Evolutionary conservation across 345 rosid genomes (phyloP).

Genomic region (Pugionium cornutum): DNA sequence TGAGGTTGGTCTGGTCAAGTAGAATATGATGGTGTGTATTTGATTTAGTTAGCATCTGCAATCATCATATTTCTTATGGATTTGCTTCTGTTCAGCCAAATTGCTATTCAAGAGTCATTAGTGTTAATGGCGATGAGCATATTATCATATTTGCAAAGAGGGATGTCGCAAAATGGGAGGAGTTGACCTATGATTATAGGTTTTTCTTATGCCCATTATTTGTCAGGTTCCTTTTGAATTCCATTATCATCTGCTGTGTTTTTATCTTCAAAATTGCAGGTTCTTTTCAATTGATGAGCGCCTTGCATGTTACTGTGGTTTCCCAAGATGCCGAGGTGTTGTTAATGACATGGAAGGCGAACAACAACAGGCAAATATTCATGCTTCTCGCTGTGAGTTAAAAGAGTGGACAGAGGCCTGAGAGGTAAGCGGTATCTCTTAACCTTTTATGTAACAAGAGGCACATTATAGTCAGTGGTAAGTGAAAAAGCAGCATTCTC

Average conservation of each 20-base stretch:
- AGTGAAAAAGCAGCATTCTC: background rate
- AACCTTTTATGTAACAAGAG: slow-evolving; percentile 1
- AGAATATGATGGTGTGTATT: background rate
- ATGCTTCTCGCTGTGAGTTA: slow-evolving; percentile 67
- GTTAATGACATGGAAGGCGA: slow-evolving; percentile 92
- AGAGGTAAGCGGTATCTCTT: slow-evolving; percentile 24
- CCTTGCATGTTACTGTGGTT: slow-evolving; percentile 89
- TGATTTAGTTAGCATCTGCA: slow-evolving; percentile 15
- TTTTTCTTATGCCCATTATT: slow-evolving; percentile 28
- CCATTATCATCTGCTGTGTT: slow-evolving; percentile 29
- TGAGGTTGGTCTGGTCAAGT: slow-evolving; percentile 55
- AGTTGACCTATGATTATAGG: slow-evolving; percentile 97
- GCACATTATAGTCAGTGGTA: background rate
- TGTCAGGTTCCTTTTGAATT: slow-evolving; percentile 9
- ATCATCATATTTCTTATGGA: slow-evolving; percentile 16
- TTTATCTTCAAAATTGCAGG: slow-evolving; percentile 42
- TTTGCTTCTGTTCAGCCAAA: slow-evolving; percentile 75
- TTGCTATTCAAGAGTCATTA: slow-evolving; percentile 91
- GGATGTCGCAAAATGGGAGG: slow-evolving; percentile 93
- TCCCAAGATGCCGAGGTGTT: slow-evolving; percentile 87
- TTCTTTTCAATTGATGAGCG: slow-evolving; percentile 93
- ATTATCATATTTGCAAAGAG: slow-evolving; percentile 94
- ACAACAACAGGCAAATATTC: slow-evolving; percentile 69
- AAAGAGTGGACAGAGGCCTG: slow-evolving; percentile 69
- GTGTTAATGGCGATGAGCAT: slow-evolving; percentile 81